phyloP scores from a whole-genome alignment of 129 eudicot species.

The Escallonia herrerae region DNA sequence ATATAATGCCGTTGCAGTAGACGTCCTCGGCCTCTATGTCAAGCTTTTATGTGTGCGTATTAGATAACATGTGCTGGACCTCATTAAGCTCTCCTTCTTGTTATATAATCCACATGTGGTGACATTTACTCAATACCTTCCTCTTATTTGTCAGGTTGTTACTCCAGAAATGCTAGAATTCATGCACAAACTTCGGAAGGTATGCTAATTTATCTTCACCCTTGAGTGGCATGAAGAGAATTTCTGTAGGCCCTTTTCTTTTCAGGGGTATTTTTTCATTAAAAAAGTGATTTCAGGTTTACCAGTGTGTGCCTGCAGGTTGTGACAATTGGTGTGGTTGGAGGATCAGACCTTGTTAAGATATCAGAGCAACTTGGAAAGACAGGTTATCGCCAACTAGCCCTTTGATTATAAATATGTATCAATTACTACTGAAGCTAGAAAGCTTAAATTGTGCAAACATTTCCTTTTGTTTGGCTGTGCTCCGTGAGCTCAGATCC shows the following conservation, averaged over 20 bases:
- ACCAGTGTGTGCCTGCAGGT: slow-evolving; percentile 40
- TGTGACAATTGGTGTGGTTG: slow-evolving; percentile 83
- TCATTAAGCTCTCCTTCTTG: not conserved
- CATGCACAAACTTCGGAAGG: slow-evolving; percentile 86
- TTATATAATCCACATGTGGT: not conserved
- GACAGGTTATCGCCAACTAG: slow-evolving; percentile 37
- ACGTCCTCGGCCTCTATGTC: no score
- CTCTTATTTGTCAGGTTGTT: slow-evolving; percentile 41
- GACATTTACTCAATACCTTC: not conserved
- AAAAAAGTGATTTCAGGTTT: not conserved
- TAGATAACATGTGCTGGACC: no score
- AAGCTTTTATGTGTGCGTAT: no score
- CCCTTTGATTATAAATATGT: not conserved
- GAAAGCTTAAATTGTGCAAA: not conserved
- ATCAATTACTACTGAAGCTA: not conserved
- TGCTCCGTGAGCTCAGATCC: no score
- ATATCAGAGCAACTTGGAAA: slow-evolving; percentile 92
- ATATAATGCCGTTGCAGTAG: no score
- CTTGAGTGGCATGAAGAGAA: not conserved
- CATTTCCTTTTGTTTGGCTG: not conserved
- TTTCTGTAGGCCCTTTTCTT: not conserved
- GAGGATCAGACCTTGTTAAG: slow-evolving; percentile 95
- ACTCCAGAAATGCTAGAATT: slow-evolving; percentile 74
- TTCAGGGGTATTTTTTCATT: not conserved
- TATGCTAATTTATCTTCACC: slow-evolving; percentile 3